Evolutionary conservation across 2,329 filamentous ascomycete species (phyloP).

Genomic region (Leptographium galeiforme): DNA sequence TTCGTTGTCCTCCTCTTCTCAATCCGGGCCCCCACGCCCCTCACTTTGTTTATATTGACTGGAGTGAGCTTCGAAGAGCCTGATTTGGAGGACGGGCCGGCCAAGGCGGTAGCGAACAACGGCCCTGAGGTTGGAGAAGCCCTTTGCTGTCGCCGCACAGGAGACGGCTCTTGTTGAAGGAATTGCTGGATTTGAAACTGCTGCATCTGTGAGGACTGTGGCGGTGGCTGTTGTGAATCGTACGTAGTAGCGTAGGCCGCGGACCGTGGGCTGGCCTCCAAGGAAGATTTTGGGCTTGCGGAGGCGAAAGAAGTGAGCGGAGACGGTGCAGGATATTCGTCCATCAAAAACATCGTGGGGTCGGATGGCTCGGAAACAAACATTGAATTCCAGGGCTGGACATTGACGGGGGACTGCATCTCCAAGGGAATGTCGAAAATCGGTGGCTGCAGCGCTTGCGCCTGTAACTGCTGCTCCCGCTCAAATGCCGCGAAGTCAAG

Average conservation of each 20-base stretch:
- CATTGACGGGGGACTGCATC: slow-evolving; percentile 22
- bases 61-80: neutral
- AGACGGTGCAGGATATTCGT: slow-evolving; percentile 22
- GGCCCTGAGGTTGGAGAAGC: neutral
- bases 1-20: slow-evolving; percentile 28
- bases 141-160: neutral
- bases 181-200: neutral
- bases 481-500: neutral
- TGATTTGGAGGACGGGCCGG: neutral
- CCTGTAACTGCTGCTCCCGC: neutral
- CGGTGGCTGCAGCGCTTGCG: neutral
- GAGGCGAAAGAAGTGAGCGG: slow-evolving; percentile 13
- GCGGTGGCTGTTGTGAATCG: neutral
- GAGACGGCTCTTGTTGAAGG: neutral
- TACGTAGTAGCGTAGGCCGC: slow-evolving; percentile 11
- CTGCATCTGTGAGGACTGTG: slow-evolving; percentile 1
- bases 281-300: slow-evolving; percentile 8
- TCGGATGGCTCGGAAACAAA: slow-evolving; percentile 20
- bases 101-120: neutral
- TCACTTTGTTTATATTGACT: slow-evolving; percentile 28
- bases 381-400: slow-evolving; percentile 29
- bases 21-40: slow-evolving; percentile 23
- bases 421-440: slow-evolving; percentile 24
- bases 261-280: slow-evolving; percentile 19
- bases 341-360: slow-evolving; percentile 21